phyloP scores from a whole-genome alignment of 148 eudicot species.

The Vaccinium macrocarpon region DNA sequence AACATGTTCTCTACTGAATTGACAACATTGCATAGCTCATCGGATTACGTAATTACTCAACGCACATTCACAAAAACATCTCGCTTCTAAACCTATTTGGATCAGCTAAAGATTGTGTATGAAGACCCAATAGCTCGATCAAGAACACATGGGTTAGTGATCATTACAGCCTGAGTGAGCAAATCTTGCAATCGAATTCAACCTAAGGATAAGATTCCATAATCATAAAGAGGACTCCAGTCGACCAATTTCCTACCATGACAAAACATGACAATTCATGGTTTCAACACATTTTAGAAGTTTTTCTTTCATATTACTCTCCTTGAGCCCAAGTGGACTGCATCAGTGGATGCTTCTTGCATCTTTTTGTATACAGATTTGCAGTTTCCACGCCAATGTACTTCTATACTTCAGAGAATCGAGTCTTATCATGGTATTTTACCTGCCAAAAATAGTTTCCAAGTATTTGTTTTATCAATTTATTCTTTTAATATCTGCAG shows the following conservation, averaged over 20 bases:
- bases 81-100: neutral
- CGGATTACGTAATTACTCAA: too few relatives aligned
- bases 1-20: too few relatives aligned
- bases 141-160: neutral
- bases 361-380: neutral
- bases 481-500: neutral
- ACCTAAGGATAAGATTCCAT: neutral
- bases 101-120: neutral
- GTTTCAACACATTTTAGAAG: neutral
- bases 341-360: neutral
- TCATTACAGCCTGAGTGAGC: constrained; percentile 2
- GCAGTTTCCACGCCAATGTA: neutral
- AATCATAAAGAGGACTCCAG: neutral
- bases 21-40: too few relatives aligned
- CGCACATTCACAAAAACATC: neutral
- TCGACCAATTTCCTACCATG: neutral
- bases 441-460: neutral
- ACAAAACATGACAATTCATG: neutral
- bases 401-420: neutral
- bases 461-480: neutral
- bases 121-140: neutral
- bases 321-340: neutral
- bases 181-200: neutral
- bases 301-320: neutral
- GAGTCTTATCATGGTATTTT: neutral